A percentile compares a stretch with the other conserved stretches of the same genome.
These are phyloP conservation scores for Fusarium caatingaense DNA, from an alignment of 2,329 filamentous ascomycete genomes.

Conservation along the genomic window DNA sequence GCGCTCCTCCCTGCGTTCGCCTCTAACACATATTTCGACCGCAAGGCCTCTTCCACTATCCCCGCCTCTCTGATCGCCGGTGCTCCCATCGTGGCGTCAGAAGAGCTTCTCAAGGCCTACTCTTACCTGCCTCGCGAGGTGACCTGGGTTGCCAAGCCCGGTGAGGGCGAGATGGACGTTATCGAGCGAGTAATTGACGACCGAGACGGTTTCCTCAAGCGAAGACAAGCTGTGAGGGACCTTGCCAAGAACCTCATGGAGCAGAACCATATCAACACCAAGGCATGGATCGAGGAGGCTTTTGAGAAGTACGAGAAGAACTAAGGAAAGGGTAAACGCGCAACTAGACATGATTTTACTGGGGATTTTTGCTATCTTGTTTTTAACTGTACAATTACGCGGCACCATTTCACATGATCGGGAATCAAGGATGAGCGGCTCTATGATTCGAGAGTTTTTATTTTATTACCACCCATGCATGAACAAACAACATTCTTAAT, in stretches of 20 bases:
- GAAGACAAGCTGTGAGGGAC: conserved; percentile 35
- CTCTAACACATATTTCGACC: conserved; percentile 44
- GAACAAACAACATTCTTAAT: conserved; percentile 35
- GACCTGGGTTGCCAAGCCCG: conserved; percentile 40
- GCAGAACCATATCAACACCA: conserved; percentile 37
- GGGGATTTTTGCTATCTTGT: conserved; percentile 20
- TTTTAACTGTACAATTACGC: conserved; percentile 22
- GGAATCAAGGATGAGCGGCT: conserved; percentile 41
- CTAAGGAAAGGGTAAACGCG: conserved; percentile 4
- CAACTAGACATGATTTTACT: conserved; percentile 29
- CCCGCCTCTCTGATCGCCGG: conserved; percentile 46
- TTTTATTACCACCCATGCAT: conserved; percentile 20
- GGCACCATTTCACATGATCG: conserved; percentile 36
- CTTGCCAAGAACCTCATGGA: conserved; percentile 22
- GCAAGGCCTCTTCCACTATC: conserved; percentile 47
- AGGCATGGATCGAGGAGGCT: conserved; percentile 38
- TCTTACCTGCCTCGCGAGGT: conserved; percentile 43
- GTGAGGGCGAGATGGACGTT: conserved; percentile 46
- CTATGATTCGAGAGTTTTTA: conserved; percentile 29
- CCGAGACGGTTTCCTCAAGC: conserved; percentile 36
- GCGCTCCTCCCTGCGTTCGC: conserved; percentile 44
- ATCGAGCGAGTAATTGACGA: conserved; percentile 43
- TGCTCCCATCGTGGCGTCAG: conserved; percentile 42
- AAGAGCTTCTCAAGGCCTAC: conserved; percentile 43
- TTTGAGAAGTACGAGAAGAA: conserved; percentile 21